Evolutionary conservation across 768 basidiomycete genomes (phyloP).

Genomic region (Suillus tomentosus): DNA sequence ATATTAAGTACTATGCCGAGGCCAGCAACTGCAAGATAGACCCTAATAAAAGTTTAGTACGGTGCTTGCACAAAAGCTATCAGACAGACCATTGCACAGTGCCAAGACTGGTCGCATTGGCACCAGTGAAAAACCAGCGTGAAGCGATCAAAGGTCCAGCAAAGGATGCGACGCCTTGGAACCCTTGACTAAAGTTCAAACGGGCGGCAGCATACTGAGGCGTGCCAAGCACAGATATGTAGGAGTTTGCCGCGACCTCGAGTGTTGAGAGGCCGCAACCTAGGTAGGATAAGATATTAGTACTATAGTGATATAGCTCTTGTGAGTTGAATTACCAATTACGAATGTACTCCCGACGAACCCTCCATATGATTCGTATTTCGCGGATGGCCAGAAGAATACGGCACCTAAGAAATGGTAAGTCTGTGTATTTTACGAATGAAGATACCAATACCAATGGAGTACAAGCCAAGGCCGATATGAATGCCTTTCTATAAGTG

Average conservation of each 20-base stretch:
- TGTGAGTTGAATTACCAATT: constrained; percentile 44
- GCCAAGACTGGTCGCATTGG: constrained; percentile 58
- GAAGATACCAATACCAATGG: constrained; percentile 41
- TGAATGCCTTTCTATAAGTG: constrained; percentile 56
- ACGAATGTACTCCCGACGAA: constrained; percentile 77
- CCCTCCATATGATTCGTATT: constrained; percentile 65
- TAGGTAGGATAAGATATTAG: background rate
- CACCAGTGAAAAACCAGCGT: constrained; percentile 71
- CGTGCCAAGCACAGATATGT: constrained; percentile 68
- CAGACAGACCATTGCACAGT: constrained; percentile 63
- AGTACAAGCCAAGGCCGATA: constrained; percentile 59
- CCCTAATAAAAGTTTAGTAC: constrained; percentile 39
- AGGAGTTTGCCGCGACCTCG: constrained; percentile 80
- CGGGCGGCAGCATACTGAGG: constrained; percentile 73
- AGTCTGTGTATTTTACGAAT: constrained; percentile 7
- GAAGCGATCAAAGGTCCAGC: constrained; percentile 75
- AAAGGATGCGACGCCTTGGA: constrained; percentile 76
- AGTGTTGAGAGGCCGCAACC: constrained; percentile 68
- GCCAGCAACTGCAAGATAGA: constrained; percentile 64
- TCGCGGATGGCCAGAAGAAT: constrained; percentile 80
- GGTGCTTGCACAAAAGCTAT: background rate
- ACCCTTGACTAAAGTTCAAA: constrained; percentile 79
- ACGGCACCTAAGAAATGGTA: constrained; percentile 52
- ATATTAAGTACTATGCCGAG: constrained; percentile 63
- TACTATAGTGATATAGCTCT: background rate